Evolutionary conservation across 2,329 filamentous ascomycete species (phyloP).

Genomic region (Pseudogymnoascus sp.): DNA sequence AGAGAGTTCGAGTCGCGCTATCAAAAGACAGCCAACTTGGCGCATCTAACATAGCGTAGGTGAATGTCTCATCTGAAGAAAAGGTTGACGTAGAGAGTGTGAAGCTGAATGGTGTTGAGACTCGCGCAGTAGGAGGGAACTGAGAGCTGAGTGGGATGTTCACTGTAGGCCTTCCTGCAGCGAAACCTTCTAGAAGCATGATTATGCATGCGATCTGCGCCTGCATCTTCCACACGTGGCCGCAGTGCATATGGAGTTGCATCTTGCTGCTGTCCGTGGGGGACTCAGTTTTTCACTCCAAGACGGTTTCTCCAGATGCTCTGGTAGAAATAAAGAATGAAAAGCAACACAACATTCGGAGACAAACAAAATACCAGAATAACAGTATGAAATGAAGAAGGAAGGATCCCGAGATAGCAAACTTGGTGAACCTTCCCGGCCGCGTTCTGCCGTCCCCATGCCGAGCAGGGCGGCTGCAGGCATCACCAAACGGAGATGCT

Average conservation of each 20-base stretch:
- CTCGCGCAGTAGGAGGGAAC: constrained; percentile 67
- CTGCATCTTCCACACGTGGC: constrained; percentile 2
- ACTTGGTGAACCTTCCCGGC: constrained; percentile 1
- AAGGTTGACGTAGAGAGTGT: constrained; percentile 69
- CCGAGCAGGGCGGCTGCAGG: background rate
- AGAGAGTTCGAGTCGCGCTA: constrained; percentile 52
- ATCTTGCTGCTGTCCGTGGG: background rate
- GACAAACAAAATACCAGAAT: background rate
- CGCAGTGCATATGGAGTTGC: background rate
- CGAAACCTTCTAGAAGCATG: background rate
- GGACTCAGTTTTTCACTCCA: background rate
- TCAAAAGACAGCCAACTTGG: constrained; percentile 72
- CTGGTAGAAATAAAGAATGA: constrained; percentile 1
- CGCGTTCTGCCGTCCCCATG: background rate
- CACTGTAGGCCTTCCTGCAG: constrained; percentile 30
- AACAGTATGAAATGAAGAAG: background rate
- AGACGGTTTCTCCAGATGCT: constrained; percentile 2
- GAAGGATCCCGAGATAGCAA: background rate
- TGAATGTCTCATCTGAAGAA: constrained; percentile 47
- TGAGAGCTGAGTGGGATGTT: constrained; percentile 77
- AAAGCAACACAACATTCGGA: background rate
- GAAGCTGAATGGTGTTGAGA: constrained; percentile 59
- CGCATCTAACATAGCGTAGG: constrained; percentile 56
- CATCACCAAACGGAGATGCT: background rate
- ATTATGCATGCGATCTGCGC: background rate